phyloP scores from a whole-genome alignment of 305 asterid species.

The Fraxinus platypoda region DNA sequence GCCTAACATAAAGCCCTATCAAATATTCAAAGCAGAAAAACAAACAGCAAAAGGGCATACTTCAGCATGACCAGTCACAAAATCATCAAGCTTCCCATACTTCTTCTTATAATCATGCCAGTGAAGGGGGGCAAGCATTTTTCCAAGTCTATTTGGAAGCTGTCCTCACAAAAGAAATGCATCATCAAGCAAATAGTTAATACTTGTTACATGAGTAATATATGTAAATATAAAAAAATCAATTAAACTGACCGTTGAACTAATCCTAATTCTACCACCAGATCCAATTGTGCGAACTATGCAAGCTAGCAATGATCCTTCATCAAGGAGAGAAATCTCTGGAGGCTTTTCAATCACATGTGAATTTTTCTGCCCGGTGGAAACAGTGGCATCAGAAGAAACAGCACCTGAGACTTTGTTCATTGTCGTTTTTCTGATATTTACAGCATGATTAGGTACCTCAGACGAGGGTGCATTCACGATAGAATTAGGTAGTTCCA shows the following conservation, averaged over 20 bases:
- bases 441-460: slow-evolving; percentile 36
- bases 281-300: slow-evolving; percentile 89
- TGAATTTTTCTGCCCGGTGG: slow-evolving; percentile 45
- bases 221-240: background rate
- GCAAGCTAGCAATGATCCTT: slow-evolving; percentile 80
- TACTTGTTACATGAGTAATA: slow-evolving; percentile 1
- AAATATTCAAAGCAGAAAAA: slow-evolving; percentile 7
- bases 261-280: slow-evolving; percentile 76
- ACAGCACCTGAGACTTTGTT: slow-evolving; percentile 37
- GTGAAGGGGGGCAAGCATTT: slow-evolving; percentile 88
- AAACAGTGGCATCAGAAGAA: slow-evolving; percentile 36
- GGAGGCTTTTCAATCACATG: slow-evolving; percentile 35
- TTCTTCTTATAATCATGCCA: slow-evolving; percentile 94
- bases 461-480: slow-evolving; percentile 36
- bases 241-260: slow-evolving; percentile 73
- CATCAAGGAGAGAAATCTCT: slow-evolving; percentile 68
- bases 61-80: slow-evolving; percentile 80
- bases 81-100: slow-evolving; percentile 88
- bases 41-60: slow-evolving; percentile 38
- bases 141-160: slow-evolving; percentile 93
- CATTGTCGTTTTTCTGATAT: slow-evolving; percentile 30
- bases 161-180: slow-evolving; percentile 30
- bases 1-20: slow-evolving; percentile 2
- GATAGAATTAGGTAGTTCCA: slow-evolving; percentile 37
- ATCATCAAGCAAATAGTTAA: slow-evolving; percentile 9